Evolutionary conservation across 139 green algal genomes (phyloP), one percentile per base, ranked within the genome.

Genomic region (Auxenochlorella pyrenoidosa): DNA sequence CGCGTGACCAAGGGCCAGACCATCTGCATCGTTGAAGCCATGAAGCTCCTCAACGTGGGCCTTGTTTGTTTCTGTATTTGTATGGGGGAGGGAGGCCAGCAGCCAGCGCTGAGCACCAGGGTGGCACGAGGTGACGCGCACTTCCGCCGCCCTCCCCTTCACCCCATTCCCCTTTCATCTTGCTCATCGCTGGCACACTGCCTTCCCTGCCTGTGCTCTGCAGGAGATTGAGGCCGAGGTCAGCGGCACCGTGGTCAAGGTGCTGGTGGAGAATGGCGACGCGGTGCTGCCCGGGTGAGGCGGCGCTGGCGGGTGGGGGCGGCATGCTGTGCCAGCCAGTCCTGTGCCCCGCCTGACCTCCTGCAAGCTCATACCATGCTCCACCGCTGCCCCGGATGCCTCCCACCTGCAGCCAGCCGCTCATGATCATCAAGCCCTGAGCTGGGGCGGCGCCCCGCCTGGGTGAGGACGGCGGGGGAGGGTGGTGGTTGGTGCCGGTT

Each of bases 11-110:
- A 98, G 91, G 97, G 97, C 30, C 96, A 99, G 92, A 96, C 93
- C 22, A 92, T 99, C 34, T 97, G 96, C 90, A 99, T 99, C 90
- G 96, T 99, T 41, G 97, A 99, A 93, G 97, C 60, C 10, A 84
- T 73, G 79, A 84, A 59, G 63, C 41, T 60, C 15, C 34, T 21
- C 24, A 26, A 19, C 26, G 40, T 38, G 18, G 21, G 73, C 21
- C 1, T 24, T 5, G 38, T 36, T 3, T 58, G 18, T 19, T 34
- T 51, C 18, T 18, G 32, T 30, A 12, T 32, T 30, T 5, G 4
- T 71, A 12, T 71, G 63, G 4, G 26, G 63, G 26, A 75, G 13
- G n/a, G 30, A 18, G 21, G n/a, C 21, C 30, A 22, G n/a, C 70
- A 41, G 24, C 12, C 59, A 8, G 59, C 47, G 59, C 30, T 38